Percentiles rank a stretch among this genome's conserved stretches.
These are phyloP conservation scores for Dothistroma pini DNA, from an alignment of 2,329 filamentous ascomycete species.

Conservation along the genomic window DNA sequence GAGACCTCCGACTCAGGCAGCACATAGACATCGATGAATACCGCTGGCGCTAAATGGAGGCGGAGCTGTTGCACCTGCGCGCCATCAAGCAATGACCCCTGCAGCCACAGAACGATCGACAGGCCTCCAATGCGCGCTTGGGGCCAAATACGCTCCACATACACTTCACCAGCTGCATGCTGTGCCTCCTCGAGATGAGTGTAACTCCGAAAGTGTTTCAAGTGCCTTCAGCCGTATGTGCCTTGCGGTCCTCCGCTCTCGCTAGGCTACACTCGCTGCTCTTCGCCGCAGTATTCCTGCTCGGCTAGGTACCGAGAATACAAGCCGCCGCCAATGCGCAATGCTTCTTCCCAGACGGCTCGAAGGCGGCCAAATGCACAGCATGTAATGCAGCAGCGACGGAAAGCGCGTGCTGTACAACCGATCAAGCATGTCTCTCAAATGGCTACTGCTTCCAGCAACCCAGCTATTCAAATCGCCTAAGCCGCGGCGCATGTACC, in stretches of 20 bases:
- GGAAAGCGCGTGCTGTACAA: slow-evolving; percentile 11
- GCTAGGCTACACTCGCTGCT: neutral
- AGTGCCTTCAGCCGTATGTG: neutral
- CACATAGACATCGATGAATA: too few species aligned
- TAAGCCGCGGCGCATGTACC: slow-evolving; percentile 15
- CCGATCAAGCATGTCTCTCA: slow-evolving; percentile 11
- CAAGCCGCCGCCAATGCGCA: neutral
- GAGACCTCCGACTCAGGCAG: too few species aligned
- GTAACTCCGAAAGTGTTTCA: neutral
- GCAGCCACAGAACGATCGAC: neutral
- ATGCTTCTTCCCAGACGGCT: slow-evolving; percentile 17
- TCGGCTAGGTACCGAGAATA: neutral
- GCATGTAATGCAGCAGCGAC: slow-evolving; percentile 15
- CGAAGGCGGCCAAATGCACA: slow-evolving; percentile 12
- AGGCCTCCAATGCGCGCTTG: neutral
- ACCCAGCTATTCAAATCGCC: slow-evolving; percentile 8
- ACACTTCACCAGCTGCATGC: neutral
- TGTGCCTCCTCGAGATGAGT: neutral
- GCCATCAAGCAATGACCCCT: neutral
- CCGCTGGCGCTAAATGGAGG: too few species aligned
- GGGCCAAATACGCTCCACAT: neutral
- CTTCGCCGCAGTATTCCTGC: neutral
- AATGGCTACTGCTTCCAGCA: slow-evolving; percentile 17
- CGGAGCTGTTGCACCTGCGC: too few species aligned
- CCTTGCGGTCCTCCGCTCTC: neutral